Evolutionary conservation across 768 basidiomycete species (phyloP), one percentile per base, ranked within the genome.

Genomic region (Tylopilus vinaceipallidus): DNA sequence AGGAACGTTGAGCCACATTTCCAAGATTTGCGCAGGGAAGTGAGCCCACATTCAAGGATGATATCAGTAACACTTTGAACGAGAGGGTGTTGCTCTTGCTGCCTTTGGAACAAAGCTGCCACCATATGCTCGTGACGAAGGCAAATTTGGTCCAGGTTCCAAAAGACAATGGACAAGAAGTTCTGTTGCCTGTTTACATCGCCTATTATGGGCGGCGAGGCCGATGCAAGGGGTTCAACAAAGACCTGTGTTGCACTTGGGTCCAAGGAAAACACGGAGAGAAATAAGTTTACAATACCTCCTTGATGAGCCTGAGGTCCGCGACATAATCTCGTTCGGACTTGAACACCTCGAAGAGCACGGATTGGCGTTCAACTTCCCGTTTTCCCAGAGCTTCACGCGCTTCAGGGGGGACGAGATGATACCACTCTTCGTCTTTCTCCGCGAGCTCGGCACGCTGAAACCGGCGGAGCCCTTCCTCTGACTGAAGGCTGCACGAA

Each of bases 311-410:
- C 61, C 83, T 76, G 42, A 99, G 68, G 69, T 98, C 95, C 26
- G 78, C 67, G 11, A 93, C 86, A 64, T 97, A 98, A 52, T 92
- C 86, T 54, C 84, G 78, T 71, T 99, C 97, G 0, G 87, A 84
- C 66, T 91, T 86, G 68, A 98, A 84, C 20, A 95, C 71, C 64
- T 98, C 95, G 57, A 94, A 95, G 6, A 99, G 77, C 33, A 84
- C 81, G 22, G 83, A 88, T 65, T 98, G 94, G 38, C 94, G 78
- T 50, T 87, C 81, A 19, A 94, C 84, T 64, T 97, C 93, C 42
- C 79, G 67, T 62, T 84, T 82, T 22, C 85, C 83, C 3, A 98
- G 69, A 1, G 83, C 79, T 24, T 86, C 82, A 14, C 78, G 73
- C 0, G 92, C 82, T 58, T 81, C 81, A n/a, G 71, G 59, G 2